These are phyloP conservation scores for Nissolia schottii DNA, from an alignment of 306 rosid genomes.

Conservation along the genomic window DNA sequence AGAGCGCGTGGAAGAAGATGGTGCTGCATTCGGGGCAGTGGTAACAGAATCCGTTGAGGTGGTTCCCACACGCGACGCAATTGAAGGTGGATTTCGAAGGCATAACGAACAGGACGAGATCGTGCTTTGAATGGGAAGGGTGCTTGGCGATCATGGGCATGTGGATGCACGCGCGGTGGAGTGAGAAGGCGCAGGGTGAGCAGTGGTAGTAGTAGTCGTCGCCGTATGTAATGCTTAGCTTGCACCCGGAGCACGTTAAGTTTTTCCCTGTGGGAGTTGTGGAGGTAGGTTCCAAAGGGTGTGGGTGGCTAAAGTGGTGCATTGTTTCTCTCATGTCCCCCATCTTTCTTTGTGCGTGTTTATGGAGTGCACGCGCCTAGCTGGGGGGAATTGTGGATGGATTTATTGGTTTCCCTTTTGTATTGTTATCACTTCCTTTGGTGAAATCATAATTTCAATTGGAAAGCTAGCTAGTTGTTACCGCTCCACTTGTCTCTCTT, in stretches of 20 bases:
- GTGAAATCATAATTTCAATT: background rate
- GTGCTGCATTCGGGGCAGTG: conserved; percentile 43
- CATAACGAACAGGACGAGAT: conserved; percentile 32
- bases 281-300: conserved; percentile 32
- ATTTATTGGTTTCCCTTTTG: background rate
- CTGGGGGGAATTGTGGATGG: background rate
- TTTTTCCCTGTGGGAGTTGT: conserved; percentile 9
- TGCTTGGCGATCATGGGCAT: conserved; percentile 44
- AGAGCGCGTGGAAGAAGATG: conserved; percentile 38
- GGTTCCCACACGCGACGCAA: conserved; percentile 43
- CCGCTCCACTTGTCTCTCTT: conserved; percentile 3
- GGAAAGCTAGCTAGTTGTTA: conserved; percentile 11
- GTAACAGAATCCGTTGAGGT: conserved; percentile 35
- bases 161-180: conserved; percentile 46
- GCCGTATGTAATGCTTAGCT: conserved; percentile 18
- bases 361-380: too few species aligned
- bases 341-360: background rate
- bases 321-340: background rate
- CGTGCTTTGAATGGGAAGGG: conserved; percentile 45
- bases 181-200: conserved; percentile 39
- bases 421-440: background rate
- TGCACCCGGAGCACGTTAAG: conserved; percentile 46
- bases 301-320: conserved; percentile 63
- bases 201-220: conserved; percentile 40
- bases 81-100: conserved; percentile 18